A percentile compares a stretch with the other conserved stretches of the same genome.
phyloP scores from a whole-genome alignment of 176 grass and related monocot species.

The Avena atlantica region DNA sequence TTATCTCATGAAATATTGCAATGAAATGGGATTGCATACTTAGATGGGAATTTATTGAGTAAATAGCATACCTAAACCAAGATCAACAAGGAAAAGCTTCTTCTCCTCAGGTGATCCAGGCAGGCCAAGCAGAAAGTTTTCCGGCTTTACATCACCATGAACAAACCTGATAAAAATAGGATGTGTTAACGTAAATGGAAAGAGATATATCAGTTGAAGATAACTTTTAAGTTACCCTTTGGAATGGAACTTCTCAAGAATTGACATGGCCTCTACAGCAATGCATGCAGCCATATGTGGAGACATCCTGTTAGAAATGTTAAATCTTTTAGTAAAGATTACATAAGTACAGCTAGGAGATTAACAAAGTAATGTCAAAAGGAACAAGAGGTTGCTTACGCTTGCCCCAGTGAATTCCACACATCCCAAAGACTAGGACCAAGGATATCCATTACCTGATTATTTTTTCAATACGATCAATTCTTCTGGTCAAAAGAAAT shows the following conservation, averaged over 20 bases:
- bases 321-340: constrained; percentile 35
- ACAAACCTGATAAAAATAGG: constrained; percentile 73
- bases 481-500: neutral
- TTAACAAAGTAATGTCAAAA: constrained; percentile 39
- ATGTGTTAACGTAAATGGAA: constrained; percentile 20
- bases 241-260: constrained; percentile 90
- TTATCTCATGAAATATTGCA: constrained; percentile 8
- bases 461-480: constrained; percentile 20
- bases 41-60: constrained; percentile 13
- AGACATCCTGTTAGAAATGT: constrained; percentile 71
- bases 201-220: constrained; percentile 10
- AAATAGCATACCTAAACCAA: constrained; percentile 81
- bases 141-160: constrained; percentile 99
- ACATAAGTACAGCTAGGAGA: constrained; percentile 5
- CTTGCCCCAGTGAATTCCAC: constrained; percentile 89
- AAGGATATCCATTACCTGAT: constrained; percentile 98
- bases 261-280: constrained; percentile 88
- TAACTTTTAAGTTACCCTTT: constrained; percentile 67
- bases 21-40: constrained; percentile 19
- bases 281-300: constrained; percentile 89
- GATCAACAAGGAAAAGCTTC: constrained; percentile 97
- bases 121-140: constrained; percentile 97
- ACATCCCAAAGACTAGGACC: constrained; percentile 98
- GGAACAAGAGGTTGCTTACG: constrained; percentile 53
- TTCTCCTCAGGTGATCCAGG: constrained; percentile 87